Conservation (phyloP, 148 eudicot genomes). For the Polygonum aviculare region DNA sequence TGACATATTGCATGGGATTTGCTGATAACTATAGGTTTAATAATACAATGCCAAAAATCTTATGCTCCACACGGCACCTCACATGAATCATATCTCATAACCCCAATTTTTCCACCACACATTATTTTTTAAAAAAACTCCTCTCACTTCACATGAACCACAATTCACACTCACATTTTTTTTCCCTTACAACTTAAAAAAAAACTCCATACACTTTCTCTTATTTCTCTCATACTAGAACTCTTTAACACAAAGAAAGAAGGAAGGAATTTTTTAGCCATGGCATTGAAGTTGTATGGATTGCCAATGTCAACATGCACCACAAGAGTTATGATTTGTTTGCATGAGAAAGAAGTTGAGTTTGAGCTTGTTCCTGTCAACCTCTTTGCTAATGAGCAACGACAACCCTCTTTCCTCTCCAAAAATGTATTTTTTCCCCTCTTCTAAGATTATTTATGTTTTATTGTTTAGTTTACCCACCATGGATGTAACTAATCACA, state of each 20-base stretch:
- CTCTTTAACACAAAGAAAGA: background rate
- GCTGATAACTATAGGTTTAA: background rate
- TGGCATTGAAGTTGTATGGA: conserved; percentile 13
- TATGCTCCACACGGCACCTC: conserved; percentile 1
- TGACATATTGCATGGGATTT: background rate
- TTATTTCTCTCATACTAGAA: background rate
- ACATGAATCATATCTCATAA: background rate
- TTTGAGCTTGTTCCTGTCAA: conserved; percentile 11
- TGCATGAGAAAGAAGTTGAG: conserved; percentile 12
- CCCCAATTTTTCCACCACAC: background rate
- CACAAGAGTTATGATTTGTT: conserved; percentile 6
- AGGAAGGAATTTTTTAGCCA: background rate
- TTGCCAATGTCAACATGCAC: conserved; percentile 13
- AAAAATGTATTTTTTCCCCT: conserved; percentile 5
- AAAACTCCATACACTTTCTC: background rate
- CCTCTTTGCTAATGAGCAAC: conserved; percentile 3
- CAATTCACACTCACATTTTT: background rate
- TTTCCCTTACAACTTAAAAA: no score
- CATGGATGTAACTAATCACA: background rate
- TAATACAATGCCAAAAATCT: conserved; percentile 1
- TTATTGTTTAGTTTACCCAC: background rate
- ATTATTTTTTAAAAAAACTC: background rate
- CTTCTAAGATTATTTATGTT: background rate
- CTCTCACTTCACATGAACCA: background rate
- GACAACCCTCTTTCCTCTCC: conserved; percentile 11